These are phyloP conservation scores for Geotrichum carabidarum DNA, from an alignment of 1,139 yeast species.

Conservation along the genomic window DNA sequence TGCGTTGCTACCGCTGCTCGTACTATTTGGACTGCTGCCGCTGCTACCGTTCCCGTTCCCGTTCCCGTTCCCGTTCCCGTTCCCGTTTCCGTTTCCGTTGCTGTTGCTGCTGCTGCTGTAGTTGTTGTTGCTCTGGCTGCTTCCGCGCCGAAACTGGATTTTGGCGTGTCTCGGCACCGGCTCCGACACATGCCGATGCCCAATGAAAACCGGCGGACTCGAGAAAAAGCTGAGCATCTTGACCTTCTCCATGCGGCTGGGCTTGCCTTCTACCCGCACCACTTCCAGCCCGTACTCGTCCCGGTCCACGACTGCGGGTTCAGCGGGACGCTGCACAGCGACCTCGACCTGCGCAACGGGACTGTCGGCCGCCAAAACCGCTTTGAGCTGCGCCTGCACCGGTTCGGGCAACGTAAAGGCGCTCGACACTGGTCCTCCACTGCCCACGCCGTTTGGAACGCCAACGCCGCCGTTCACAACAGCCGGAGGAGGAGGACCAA, in stretches of 20 bases:
- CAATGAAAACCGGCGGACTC: constrained; percentile 64
- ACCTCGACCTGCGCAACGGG: constrained; percentile 12
- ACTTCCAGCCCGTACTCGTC: constrained; percentile 24
- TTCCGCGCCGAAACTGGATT: constrained; percentile 15
- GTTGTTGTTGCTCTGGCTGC: constrained; percentile 15
- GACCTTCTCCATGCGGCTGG: constrained; percentile 24
- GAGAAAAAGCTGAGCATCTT: constrained; percentile 65
- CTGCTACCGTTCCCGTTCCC: not conserved
- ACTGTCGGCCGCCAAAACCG: constrained; percentile 10
- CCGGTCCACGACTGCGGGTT: not conserved
- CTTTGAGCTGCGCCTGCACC: constrained; percentile 27
- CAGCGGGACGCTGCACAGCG: constrained; percentile 14
- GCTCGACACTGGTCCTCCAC: not conserved
- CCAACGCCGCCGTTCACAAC: not conserved
- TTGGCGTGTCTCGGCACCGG: constrained; percentile 23
- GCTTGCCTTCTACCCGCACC: constrained; percentile 26
- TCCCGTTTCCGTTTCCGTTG: constrained; percentile 17
- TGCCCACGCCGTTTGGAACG: not conserved
- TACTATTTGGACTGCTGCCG: not conserved
- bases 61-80: not conserved
- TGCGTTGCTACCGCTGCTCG: not conserved
- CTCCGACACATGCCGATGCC: constrained; percentile 44
- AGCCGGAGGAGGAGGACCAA: not conserved
- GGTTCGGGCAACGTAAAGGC: constrained; percentile 31
- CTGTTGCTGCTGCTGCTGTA: constrained; percentile 16